Conservation (phyloP, 257 asterid species). For the Salvia splendens region DNA sequence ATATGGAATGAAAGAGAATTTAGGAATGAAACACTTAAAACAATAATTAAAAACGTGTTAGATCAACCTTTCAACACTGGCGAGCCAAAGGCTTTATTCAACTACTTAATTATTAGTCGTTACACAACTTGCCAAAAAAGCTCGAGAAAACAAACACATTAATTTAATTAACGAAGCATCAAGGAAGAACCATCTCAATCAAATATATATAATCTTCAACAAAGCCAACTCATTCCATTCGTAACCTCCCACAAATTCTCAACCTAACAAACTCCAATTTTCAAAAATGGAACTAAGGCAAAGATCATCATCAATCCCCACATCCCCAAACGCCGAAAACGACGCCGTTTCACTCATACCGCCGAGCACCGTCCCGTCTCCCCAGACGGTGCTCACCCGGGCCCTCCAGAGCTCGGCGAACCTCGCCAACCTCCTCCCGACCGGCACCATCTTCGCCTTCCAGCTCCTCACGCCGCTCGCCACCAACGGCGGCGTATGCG, state of each 20-base stretch:
- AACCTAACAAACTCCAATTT: background rate
- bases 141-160: background rate
- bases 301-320: constrained; percentile 3
- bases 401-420: constrained; percentile 58
- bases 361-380: constrained; percentile 24
- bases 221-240: background rate
- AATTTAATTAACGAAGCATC: background rate
- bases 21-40: too few species aligned
- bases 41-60: constrained; percentile 10
- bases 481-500: constrained; percentile 67
- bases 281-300: constrained; percentile 20
- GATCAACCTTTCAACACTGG: constrained; percentile 14
- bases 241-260: background rate
- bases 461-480: constrained; percentile 66
- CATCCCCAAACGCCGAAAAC: background rate
- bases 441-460: constrained; percentile 72
- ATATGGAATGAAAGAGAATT: too few species aligned
- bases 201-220: background rate
- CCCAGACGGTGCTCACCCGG: constrained; percentile 43
- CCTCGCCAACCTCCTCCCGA: constrained; percentile 79
- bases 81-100: constrained; percentile 2
- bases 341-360: background rate
- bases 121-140: background rate
- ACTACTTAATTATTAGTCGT: background rate
- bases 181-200: constrained; percentile 2